These are phyloP conservation scores for Aspergillus panamensis DNA, from an alignment of 495 filamentous ascomycete genomes.

Conservation along the genomic window DNA sequence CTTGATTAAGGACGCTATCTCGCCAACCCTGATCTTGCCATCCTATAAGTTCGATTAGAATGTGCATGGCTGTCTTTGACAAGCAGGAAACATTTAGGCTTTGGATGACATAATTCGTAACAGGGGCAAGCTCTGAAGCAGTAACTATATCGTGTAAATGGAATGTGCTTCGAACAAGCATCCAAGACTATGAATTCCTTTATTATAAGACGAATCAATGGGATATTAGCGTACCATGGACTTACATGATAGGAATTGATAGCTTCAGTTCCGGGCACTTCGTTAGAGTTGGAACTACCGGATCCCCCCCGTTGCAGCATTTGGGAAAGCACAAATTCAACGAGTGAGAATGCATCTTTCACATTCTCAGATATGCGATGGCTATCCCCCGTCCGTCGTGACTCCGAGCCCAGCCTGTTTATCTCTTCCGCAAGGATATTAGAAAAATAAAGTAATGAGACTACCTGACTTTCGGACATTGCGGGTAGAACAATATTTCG, in stretches of 20 bases:
- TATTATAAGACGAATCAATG: conserved; percentile 17
- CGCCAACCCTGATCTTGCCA: conserved; percentile 23
- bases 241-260: conserved; percentile 41
- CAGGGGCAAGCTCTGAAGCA: conserved; percentile 16
- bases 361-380: conserved; percentile 31
- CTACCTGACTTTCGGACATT: conserved; percentile 52
- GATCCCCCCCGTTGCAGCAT: conserved; percentile 30
- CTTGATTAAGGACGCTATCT: conserved; percentile 21
- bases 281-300: conserved; percentile 22
- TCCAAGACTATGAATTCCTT: conserved; percentile 26
- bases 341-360: conserved; percentile 37
- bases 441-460: conserved; percentile 67
- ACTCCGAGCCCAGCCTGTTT: conserved; percentile 42
- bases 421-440: conserved; percentile 73
- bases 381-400: conserved; percentile 19
- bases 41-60: conserved; percentile 32
- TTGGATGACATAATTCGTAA: conserved; percentile 22
- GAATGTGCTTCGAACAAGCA: conserved; percentile 25
- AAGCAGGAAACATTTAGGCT: conserved; percentile 27
- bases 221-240: not conserved
- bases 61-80: conserved; percentile 31
- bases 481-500: conserved; percentile 39
- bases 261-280: conserved; percentile 28
- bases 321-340: conserved; percentile 35
- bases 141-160: conserved; percentile 22